These are phyloP conservation scores for Oropetium thomaeum DNA, from an alignment of 176 grass and related monocot species.

Conservation along the genomic window DNA sequence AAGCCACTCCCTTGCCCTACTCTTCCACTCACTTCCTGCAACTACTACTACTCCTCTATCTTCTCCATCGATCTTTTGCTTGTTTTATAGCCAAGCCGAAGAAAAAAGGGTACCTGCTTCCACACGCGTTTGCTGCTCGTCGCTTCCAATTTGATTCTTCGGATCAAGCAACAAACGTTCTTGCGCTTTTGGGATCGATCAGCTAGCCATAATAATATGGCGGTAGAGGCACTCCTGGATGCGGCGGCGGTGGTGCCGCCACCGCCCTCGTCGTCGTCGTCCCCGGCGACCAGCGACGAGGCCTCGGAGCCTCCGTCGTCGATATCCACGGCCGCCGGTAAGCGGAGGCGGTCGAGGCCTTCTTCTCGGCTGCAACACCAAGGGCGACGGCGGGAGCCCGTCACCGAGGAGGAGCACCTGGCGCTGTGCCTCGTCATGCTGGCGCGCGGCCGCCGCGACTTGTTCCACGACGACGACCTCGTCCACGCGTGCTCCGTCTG, in stretches of 20 bases:
- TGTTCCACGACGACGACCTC: conserved; percentile 29
- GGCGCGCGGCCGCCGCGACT: conserved; percentile 39
- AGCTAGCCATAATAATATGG: conserved; percentile 41
- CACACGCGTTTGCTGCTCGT: too few relatives aligned
- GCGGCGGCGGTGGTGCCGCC: neutral
- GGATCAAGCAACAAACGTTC: too few relatives aligned
- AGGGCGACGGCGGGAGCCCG: neutral
- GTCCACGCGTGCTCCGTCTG: conserved; percentile 74
- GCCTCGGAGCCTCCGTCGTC: too few relatives aligned
- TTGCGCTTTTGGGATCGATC: too few relatives aligned
- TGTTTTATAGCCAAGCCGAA: neutral
- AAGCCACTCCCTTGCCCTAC: conserved; percentile 26
- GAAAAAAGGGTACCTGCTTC: too few relatives aligned
- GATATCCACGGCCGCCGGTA: too few relatives aligned
- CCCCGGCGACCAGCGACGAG: too few relatives aligned
- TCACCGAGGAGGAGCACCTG: conserved; percentile 70
- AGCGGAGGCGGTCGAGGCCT: conserved; percentile 56
- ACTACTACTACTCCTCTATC: neutral
- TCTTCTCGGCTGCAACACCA: conserved; percentile 2
- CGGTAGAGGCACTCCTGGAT: conserved; percentile 47
- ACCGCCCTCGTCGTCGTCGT: too few relatives aligned
- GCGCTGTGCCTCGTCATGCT: conserved; percentile 83
- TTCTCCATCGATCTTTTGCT: too few relatives aligned
- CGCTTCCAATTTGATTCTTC: too few relatives aligned
- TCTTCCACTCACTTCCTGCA: conserved; percentile 32